Percentiles rank a stretch among this genome's conserved stretches.
These are phyloP conservation scores for Cryptococcus maquisensis DNA, from an alignment of 1,284 basidiomycete species.

Conservation along the genomic window DNA sequence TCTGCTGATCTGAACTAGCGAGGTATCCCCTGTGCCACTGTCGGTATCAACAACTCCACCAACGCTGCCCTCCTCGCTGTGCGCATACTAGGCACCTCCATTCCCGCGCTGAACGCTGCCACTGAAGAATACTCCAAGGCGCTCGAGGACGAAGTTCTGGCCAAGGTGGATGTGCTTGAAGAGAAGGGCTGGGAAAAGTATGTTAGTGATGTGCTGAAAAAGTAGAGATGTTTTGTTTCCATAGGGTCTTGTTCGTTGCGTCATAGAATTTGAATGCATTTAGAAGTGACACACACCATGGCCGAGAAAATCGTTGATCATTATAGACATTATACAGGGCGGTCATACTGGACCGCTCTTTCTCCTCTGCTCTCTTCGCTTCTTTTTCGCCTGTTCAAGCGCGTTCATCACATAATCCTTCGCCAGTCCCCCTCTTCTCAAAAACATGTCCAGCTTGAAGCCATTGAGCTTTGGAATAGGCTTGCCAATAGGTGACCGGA, in stretches of 20 bases:
- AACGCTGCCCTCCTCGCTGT: slow-evolving; percentile 92
- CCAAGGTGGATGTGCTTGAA: slow-evolving; percentile 73
- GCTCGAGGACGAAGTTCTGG: slow-evolving; percentile 77
- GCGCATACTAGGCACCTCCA: slow-evolving; percentile 74
- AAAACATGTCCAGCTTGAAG: slow-evolving; percentile 12
- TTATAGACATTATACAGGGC: not conserved
- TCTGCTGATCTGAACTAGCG: slow-evolving; percentile 55
- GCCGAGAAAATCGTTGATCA: not conserved
- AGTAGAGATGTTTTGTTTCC: slow-evolving; percentile 23
- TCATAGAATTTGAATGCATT: not conserved
- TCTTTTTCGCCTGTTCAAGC: slow-evolving; percentile 1
- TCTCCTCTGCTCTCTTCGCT: not conserved
- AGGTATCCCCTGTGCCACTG: slow-evolving; percentile 93
- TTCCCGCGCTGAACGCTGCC: slow-evolving; percentile 61
- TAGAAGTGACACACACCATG: not conserved
- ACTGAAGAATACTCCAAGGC: slow-evolving; percentile 73
- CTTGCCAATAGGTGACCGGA: not conserved
- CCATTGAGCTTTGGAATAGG: slow-evolving; percentile 6
- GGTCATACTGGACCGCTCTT: not conserved
- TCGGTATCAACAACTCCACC: slow-evolving; percentile 93
- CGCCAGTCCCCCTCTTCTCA: slow-evolving; percentile 4
- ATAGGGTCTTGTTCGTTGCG: too few relatives aligned
- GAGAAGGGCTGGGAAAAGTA: slow-evolving; percentile 85
- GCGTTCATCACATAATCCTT: slow-evolving; percentile 5
- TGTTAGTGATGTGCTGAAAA: slow-evolving; percentile 50